Conservation (phyloP, 2,329 filamentous ascomycete species). For the Talaromyces sp. region DNA sequence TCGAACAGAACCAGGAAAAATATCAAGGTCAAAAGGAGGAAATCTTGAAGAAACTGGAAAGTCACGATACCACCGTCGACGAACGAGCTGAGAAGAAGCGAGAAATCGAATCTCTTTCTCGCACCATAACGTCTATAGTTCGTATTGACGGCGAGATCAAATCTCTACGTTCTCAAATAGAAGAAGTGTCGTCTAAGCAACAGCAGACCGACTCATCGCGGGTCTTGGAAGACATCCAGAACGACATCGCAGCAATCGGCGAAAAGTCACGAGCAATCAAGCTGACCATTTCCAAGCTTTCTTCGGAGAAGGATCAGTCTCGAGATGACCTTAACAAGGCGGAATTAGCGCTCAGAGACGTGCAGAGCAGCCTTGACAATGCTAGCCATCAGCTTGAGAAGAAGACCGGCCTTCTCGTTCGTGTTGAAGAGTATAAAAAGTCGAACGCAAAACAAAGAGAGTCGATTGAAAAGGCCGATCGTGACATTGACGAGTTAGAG, state of each 20-base stretch:
- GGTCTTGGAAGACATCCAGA: slow-evolving; percentile 79
- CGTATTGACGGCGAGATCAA: slow-evolving; percentile 70
- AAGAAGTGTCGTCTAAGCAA: slow-evolving; percentile 72
- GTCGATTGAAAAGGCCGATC: slow-evolving; percentile 65
- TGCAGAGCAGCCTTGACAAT: slow-evolving; percentile 67
- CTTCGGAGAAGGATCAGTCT: slow-evolving; percentile 67
- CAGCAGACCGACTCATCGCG: slow-evolving; percentile 62
- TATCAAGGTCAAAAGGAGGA: slow-evolving; percentile 61
- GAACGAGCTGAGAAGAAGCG: slow-evolving; percentile 62
- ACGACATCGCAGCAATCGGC: slow-evolving; percentile 63
- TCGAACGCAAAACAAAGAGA: slow-evolving; percentile 67
- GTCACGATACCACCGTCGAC: slow-evolving; percentile 63
- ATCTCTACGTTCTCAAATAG: slow-evolving; percentile 69
- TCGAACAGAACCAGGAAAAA: slow-evolving; percentile 62
- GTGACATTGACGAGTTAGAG: slow-evolving; percentile 68
- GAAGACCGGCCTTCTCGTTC: slow-evolving; percentile 66
- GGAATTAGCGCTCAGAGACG: slow-evolving; percentile 74
- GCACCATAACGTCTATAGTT: slow-evolving; percentile 71
- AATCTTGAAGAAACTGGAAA: slow-evolving; percentile 61
- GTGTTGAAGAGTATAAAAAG: slow-evolving; percentile 70
- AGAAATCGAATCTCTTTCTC: slow-evolving; percentile 71
- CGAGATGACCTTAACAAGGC: slow-evolving; percentile 65
- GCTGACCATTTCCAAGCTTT: slow-evolving; percentile 62
- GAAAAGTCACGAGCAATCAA: slow-evolving; percentile 67
- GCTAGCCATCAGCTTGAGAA: slow-evolving; percentile 75